Evolutionary conservation across 192 early-diverging fungal species (phyloP), one percentile per base, ranked within the genome.

Genomic region (Entomortierella beljakovae): DNA sequence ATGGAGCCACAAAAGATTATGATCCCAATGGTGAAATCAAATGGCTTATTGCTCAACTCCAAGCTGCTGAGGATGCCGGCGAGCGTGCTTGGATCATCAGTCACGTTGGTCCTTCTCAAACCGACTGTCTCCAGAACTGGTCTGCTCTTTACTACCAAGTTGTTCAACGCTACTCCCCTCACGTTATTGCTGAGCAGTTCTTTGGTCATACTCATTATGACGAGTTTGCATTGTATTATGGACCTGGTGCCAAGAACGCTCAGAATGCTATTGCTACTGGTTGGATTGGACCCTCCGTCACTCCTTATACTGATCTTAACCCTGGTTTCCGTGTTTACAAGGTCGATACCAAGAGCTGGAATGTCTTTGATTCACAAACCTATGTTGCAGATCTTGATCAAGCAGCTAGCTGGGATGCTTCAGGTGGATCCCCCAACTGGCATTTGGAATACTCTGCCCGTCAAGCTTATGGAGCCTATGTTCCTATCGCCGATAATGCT

Each of bases 41-140:
- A 32, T 88, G 87, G 87, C 48, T 89, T 2, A 60, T 89, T 37
- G 28, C 64, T 1, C 71, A 88, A 46, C 64, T 89, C 9, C 81
- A 86, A 31, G 80, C 74, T 42, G 80, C 88, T 23, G 88, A 89
- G 61, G 82, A 83, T 80, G 54, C 64, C n/a, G 75, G 75, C 29
- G 82, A 87, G 67, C 79, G 80, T 52, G 88, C 83, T n/a, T 89
- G 85, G 85, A 88, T 89, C 15, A 83, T 87, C 68, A 82, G 86
- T 25, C 87, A 88, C 71, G 82, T 86, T 38, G 64, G 71, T 8
- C 87, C 87, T 28, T 84, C 84, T 6, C 71, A 81, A 33, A 76
- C 57, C 15, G 83, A 83, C 18, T 87, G 86, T 18, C 52, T 85
- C 33, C 82, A 87, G 68, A 84, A 85, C 57, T 87, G 83, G 61